These are phyloP conservation scores for Physcomitrium patens DNA, from an alignment of 225 moss, liverwort and hornwort species.

Conservation along the genomic window DNA sequence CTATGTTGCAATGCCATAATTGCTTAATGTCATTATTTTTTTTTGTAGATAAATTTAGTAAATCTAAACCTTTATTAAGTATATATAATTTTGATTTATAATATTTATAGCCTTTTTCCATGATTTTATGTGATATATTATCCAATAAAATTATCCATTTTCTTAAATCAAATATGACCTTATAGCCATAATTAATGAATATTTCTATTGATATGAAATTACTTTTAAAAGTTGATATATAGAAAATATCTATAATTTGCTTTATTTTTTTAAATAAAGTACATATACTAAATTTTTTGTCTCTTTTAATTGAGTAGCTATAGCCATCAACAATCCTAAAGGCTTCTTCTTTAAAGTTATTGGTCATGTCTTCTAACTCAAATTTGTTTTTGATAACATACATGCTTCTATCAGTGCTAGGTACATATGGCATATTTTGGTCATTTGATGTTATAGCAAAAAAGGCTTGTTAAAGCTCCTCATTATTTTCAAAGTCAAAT, in stretches of 20 bases:
- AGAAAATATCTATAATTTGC: not conserved
- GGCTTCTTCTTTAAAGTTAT: not conserved
- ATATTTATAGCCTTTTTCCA: not conserved
- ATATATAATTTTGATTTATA: not conserved
- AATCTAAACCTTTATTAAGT: not conserved
- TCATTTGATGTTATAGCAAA: not conserved
- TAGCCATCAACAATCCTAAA: not conserved
- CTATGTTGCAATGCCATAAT: not conserved
- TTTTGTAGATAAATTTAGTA: not conserved
- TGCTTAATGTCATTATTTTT: not conserved
- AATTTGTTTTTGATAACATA: slow-evolving; percentile 3
- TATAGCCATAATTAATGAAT: not conserved
- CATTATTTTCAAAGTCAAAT: not conserved
- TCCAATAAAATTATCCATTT: not conserved
- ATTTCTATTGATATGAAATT: not conserved
- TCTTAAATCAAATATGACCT: not conserved
- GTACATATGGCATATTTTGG: not conserved
- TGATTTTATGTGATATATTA: not conserved
- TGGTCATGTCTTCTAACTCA: not conserved
- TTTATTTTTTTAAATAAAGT: not conserved
- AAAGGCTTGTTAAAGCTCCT: not conserved
- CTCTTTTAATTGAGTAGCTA: not conserved
- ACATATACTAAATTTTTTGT: not conserved
- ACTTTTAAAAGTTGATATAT: not conserved
- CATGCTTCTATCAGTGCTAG: not conserved